A percentile compares a stretch with the other conserved stretches of the same genome.
These are phyloP conservation scores for Diaporthe nobilis DNA, from an alignment of 2,329 filamentous ascomycete genomes.

Conservation along the genomic window DNA sequence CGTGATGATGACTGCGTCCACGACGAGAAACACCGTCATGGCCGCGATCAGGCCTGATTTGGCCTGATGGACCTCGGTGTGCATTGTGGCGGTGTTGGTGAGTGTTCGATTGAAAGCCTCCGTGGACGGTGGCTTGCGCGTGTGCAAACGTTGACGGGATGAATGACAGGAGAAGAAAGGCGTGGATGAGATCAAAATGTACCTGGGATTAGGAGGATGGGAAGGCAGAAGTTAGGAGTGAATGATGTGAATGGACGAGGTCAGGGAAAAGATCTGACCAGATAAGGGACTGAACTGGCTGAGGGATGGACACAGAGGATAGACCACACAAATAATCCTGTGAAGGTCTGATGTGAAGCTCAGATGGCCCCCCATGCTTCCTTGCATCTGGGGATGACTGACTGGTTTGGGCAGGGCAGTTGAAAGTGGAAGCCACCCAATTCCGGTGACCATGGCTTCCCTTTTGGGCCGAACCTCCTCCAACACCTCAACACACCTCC, in stretches of 20 bases:
- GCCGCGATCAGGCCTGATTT: conserved; percentile 42
- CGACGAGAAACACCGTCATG: conserved; percentile 47
- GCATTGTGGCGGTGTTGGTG: neutral
- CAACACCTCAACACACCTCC: neutral
- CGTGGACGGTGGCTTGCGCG: neutral
- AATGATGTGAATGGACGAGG: neutral
- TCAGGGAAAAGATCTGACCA: neutral
- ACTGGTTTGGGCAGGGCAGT: neutral
- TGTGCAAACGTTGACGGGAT: neutral
- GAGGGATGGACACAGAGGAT: too few species aligned
- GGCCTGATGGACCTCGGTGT: neutral
- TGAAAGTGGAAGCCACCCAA: neutral
- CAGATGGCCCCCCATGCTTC: neutral
- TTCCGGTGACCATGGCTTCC: neutral
- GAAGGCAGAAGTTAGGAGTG: neutral
- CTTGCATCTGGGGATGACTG: neutral
- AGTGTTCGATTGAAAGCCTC: neutral
- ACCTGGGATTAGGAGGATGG: neutral
- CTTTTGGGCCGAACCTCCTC: too few species aligned
- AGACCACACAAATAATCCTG: too few species aligned
- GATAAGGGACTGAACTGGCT: neutral
- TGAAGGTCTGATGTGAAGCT: neutral
- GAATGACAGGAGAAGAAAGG: neutral
- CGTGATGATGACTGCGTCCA: conserved; percentile 46
- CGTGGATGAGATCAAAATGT: neutral